Base-by-base conservation (phyloP, 164 flowering plant species). In the Vitis riparia region DNA sequence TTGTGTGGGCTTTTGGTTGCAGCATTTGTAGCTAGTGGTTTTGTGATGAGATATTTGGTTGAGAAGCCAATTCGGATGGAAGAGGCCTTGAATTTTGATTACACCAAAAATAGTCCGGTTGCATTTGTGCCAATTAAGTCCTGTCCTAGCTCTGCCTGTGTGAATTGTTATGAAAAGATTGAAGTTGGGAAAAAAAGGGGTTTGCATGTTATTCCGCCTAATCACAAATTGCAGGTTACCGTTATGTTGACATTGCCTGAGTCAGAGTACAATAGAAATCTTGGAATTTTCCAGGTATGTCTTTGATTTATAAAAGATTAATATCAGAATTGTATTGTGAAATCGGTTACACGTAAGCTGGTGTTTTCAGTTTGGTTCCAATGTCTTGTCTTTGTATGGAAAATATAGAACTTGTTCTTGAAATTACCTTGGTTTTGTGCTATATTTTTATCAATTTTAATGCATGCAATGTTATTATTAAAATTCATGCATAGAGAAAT, bases 51-150 rank as follows among this genome's bases (percentile, higher is more conserved):
- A 71, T 64, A 61, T 58, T 9, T 88, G 37, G 92, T 89, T 44
- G 89, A 87, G 81, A 82, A 91, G 77, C 99, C 97, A 0, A 65
- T 89, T 17, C 83, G 68, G 67, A 72, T 85, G 61, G 72, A 82
- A 70, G 83, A 86, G 65, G 27, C 13, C 2, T 72, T 95, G 88
- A 87, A 81, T 84, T 95, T 93, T 71, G 98, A 95, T 78, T 93
- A 86, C 70, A 87, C 91, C 0, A 82, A 82, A 80, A 74, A 59
- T 49, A 85, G 84, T 59, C 99, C 99, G 0, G 90, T 81, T 30
- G 92, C 98, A 12, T 83, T 66, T 69, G 81, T 90, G 37, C 96
- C 91, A 0, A 52, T 91, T 8, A 59, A 64, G 2, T 71, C 85
- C 2, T 77, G 84, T 69, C 52, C 77, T 12, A 68, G 73, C 72